Percentiles rank a stretch among this genome's conserved stretches.
phyloP scores from a whole-genome alignment of 345 rosid species.

The Eucalyptus paniculata region DNA sequence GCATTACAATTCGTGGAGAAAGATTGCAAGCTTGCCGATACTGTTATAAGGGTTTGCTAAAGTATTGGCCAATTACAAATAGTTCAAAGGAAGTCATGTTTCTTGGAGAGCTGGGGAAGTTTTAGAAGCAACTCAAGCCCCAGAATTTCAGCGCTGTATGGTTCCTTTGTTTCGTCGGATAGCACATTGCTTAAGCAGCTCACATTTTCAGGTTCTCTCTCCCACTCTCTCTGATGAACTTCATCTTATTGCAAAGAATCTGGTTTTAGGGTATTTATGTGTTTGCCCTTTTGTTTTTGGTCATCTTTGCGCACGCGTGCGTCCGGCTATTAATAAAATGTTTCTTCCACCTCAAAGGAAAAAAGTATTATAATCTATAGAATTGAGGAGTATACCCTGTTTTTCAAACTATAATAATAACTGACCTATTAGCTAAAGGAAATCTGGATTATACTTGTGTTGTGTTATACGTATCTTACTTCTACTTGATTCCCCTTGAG shows the following conservation, averaged over 20 bases:
- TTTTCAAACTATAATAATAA: neutral
- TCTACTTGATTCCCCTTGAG: neutral
- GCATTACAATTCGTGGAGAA: conserved; percentile 86
- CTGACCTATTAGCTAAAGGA: neutral
- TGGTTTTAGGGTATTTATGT: neutral
- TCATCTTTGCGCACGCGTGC: neutral
- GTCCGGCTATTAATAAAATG: neutral
- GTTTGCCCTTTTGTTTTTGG: neutral
- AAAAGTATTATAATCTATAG: neutral
- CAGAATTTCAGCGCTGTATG: conserved; percentile 88
- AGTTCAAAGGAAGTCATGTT: conserved; percentile 91
- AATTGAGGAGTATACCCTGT: neutral
- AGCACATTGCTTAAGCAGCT: conserved; percentile 67
- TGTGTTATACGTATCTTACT: neutral
- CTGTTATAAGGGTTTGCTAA: conserved; percentile 68
- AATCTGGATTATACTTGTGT: neutral
- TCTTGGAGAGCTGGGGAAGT: conserved; percentile 80
- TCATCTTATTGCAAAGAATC: neutral
- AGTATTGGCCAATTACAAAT: conserved; percentile 82
- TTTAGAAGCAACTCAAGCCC: conserved; percentile 75
- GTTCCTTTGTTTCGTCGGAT: conserved; percentile 62
- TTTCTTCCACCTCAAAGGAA: neutral
- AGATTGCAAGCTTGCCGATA: conserved; percentile 80
- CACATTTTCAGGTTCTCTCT: conserved; percentile 70
- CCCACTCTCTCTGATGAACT: neutral